Base-by-base conservation (phyloP, 208 protist species). In the Leishmania arabica region DNA sequence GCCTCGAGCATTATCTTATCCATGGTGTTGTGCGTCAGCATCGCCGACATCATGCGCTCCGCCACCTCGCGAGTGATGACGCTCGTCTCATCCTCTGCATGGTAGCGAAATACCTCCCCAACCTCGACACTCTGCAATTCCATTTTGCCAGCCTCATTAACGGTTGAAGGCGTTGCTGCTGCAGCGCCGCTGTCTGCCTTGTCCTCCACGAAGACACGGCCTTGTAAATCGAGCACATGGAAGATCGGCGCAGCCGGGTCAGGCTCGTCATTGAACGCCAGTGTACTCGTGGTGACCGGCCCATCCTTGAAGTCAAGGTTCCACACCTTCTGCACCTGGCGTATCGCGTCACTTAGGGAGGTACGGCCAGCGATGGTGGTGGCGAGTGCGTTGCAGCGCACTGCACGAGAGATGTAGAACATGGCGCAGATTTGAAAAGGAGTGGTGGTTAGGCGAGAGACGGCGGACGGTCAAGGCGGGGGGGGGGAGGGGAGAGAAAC, bases 1-100 rank as follows among this genome's bases (percentile, higher is more conserved):
- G 92, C 90, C 78, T 99, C 94, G 76, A 99, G 95, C 37, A 99
- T 82, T 80, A 99, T 93, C 54, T 85, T 88, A 84, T 99, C 98
- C 87, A 99, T 97, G 31, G 92, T 92, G 79, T 98, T 96, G 49
- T 98, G 90, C 47, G 68, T 62, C n/a, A 99, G 58, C 99, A 99
- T 99, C 51, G 88, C 83, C 42, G 84, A 87, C 84, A 99, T 96
- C 92, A 99, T 98, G 69, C 93, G 91, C 70, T 91, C 77, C 6
- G 93, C 84, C 31, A 87, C 78, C 11, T 60, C 47, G 21, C 84
- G 78, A 21, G 80, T 69, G 19, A 91, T 81, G 49, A 86, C 47
- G 68, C 65, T 73, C 31, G 51, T 8, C 27, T 89, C 83, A 62
- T 84, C 86, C 24, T 79, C 24, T 15, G 81, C 79, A 37, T 51